Percentiles rank a stretch among this genome's conserved stretches.
phyloP scores from a whole-genome alignment of 148 eudicot species.

The Agrostemma githago region DNA sequence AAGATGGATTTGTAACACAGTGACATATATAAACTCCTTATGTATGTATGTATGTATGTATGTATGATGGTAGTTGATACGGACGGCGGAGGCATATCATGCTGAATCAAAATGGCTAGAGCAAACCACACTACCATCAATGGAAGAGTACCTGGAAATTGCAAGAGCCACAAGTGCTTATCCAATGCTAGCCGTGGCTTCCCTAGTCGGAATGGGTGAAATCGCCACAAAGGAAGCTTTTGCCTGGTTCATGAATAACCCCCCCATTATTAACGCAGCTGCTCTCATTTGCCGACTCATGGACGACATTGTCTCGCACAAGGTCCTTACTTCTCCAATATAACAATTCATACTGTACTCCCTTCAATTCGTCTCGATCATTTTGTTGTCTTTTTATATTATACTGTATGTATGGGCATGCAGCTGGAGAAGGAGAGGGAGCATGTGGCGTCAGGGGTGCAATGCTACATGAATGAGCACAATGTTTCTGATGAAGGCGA shows the following conservation, averaged over 20 bases:
- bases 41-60: too few species aligned
- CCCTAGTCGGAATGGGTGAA: slow-evolving; percentile 13
- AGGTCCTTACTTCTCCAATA: neutral
- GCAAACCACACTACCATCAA: neutral
- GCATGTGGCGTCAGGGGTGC: neutral
- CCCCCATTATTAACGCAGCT: neutral
- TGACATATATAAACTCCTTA: too few species aligned
- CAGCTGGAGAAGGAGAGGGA: neutral
- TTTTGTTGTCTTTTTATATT: too few species aligned
- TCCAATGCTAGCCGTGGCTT: neutral
- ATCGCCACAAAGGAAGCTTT: slow-evolving; percentile 11
- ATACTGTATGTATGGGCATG: neutral
- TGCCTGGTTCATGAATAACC: neutral
- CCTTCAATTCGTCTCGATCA: too few species aligned
- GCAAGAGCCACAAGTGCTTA: neutral
- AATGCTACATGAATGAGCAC: slow-evolving; percentile 1
- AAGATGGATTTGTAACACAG: too few species aligned
- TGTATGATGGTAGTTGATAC: neutral
- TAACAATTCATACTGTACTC: too few species aligned
- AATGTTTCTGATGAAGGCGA: neutral
- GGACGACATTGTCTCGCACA: neutral
- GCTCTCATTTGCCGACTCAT: neutral
- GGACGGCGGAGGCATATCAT: neutral
- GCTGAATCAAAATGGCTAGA: slow-evolving; percentile 13
- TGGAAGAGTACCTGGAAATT: neutral